Evolutionary conservation across 2,329 filamentous ascomycete genomes (phyloP).

Genomic region (Arthrobotrys sinensis): DNA sequence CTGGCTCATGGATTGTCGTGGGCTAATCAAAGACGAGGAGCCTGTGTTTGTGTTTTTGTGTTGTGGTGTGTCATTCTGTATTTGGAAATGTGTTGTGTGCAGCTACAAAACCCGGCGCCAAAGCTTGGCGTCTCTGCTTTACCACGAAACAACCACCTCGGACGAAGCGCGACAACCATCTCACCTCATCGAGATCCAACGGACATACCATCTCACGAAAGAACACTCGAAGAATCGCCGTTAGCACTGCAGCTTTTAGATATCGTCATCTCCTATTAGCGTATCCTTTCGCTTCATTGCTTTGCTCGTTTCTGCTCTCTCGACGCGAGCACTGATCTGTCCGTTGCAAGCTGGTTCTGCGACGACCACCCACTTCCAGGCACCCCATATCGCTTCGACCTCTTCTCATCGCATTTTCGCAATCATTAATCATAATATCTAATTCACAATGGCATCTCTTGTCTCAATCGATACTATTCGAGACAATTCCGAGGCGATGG

Average conservation of each 20-base stretch:
- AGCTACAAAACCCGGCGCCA: constrained; percentile 23
- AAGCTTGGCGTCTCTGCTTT: constrained; percentile 7
- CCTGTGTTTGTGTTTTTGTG: not conserved
- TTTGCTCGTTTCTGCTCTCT: not conserved
- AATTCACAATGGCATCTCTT: constrained; percentile 48
- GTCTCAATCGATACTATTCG: constrained; percentile 81
- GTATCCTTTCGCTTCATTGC: not conserved
- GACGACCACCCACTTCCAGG: not conserved
- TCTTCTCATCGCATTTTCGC: not conserved
- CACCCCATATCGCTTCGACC: constrained; percentile 1
- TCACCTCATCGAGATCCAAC: not conserved
- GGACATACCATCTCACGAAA: not conserved
- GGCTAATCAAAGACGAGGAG: too few species aligned
- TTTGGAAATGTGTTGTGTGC: constrained; percentile 10
- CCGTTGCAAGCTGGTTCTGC: constrained; percentile 38
- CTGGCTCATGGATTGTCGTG: too few species aligned
- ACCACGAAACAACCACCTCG: not conserved
- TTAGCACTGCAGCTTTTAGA: not conserved
- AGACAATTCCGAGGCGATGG: constrained; percentile 96
- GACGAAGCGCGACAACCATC: not conserved
- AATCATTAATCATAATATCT: not conserved
- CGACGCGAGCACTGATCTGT: not conserved
- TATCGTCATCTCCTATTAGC: not conserved
- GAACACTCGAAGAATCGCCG: not conserved
- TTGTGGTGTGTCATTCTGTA: constrained; percentile 7